These are phyloP conservation scores for Panellus pusillus DNA, from an alignment of 768 basidiomycete species.

Conservation along the genomic window DNA sequence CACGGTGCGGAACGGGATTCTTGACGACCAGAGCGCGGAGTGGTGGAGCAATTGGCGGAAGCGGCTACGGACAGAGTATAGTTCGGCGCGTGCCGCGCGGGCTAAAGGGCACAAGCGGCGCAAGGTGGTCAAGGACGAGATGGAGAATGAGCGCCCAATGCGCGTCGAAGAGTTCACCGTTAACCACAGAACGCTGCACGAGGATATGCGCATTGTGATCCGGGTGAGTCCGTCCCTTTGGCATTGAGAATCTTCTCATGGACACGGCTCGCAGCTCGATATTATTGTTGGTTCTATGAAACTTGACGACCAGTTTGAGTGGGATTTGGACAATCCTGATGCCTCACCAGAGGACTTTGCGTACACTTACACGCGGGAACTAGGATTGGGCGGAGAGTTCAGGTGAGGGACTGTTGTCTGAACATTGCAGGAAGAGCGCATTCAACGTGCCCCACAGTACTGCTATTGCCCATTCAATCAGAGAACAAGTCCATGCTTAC, in stretches of 20 bases:
- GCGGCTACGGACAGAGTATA: constrained; percentile 41
- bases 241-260: not conserved
- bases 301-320: constrained; percentile 96
- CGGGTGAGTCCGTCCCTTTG: constrained; percentile 57
- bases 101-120: constrained; percentile 42
- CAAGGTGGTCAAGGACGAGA: constrained; percentile 32
- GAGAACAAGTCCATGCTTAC: constrained; percentile 92
- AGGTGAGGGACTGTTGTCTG: constrained; percentile 55
- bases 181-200: constrained; percentile 63
- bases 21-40: constrained; percentile 48
- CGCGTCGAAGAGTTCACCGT: constrained; percentile 62
- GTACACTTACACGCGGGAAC: constrained; percentile 77
- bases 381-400: constrained; percentile 92
- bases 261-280: constrained; percentile 63
- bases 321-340: constrained; percentile 83
- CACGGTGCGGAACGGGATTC: constrained; percentile 34
- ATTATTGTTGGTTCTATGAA: constrained; percentile 92
- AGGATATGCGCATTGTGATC: constrained; percentile 91
- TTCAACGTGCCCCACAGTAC: constrained; percentile 53
- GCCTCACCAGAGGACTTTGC: constrained; percentile 94
- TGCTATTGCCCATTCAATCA: constrained; percentile 91
- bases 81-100: constrained; percentile 29
- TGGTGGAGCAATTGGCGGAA: constrained; percentile 81
- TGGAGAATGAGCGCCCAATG: constrained; percentile 47
- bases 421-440: not conserved